These are phyloP conservation scores for Candida tunisiensis DNA, from an alignment of 1,139 yeast genomes.

Conservation along the genomic window DNA sequence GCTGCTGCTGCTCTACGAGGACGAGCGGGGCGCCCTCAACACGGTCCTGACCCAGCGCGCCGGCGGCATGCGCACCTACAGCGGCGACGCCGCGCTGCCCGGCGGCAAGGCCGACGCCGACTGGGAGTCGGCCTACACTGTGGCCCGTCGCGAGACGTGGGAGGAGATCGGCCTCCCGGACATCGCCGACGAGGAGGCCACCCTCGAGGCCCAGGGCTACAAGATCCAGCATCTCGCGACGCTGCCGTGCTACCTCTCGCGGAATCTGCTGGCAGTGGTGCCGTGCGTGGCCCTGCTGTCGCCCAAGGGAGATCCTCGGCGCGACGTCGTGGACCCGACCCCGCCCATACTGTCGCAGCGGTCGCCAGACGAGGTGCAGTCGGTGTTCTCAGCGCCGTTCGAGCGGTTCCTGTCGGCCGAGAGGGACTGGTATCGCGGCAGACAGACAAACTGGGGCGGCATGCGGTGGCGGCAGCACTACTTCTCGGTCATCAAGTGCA, in stretches of 20 bases:
- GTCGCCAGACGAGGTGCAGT: constrained; percentile 17
- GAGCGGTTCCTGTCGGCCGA: constrained; percentile 10
- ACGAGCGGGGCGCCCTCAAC: constrained; percentile 47
- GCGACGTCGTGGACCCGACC: constrained; percentile 13
- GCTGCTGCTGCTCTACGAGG: constrained; percentile 51
- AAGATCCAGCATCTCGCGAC: constrained; percentile 38
- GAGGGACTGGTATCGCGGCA: constrained; percentile 17
- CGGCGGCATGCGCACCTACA: constrained; percentile 47
- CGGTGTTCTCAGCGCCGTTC: constrained; percentile 17
- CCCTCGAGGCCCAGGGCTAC: constrained; percentile 24
- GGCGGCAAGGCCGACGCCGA: constrained; percentile 35
- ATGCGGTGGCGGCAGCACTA: constrained; percentile 14
- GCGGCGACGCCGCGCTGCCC: constrained; percentile 82
- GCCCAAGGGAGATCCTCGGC: constrained; percentile 3
- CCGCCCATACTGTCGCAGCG: constrained; percentile 20
- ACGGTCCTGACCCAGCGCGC: constrained; percentile 69
- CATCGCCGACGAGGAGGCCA: constrained; percentile 22
- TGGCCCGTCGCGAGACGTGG: constrained; percentile 65
- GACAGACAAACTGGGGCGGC: constrained; percentile 20
- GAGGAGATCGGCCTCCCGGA: constrained; percentile 72
- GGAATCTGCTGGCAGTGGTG: constrained; percentile 67
- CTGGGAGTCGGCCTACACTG: constrained; percentile 49
- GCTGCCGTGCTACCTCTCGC: constrained; percentile 59
- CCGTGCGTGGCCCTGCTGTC: constrained; percentile 63
- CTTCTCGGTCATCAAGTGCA: constrained; percentile 20